These are phyloP conservation scores for Kwoniella shivajii DNA, from an alignment of 1,284 basidiomycete genomes.

Conservation along the genomic window DNA sequence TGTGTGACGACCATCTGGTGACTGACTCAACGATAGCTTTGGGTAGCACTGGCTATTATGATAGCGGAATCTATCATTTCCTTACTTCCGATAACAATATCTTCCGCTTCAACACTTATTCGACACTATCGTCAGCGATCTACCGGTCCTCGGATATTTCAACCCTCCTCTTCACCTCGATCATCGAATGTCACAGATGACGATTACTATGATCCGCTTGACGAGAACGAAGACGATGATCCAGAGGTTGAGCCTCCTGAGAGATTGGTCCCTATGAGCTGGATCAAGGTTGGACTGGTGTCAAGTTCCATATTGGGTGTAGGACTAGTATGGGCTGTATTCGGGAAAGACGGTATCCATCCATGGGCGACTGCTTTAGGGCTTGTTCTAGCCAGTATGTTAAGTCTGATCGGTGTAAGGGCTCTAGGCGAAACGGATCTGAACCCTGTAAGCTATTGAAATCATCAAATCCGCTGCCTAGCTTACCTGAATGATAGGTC, in stretches of 20 bases:
- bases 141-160: slow-evolving; percentile 26
- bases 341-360: slow-evolving; percentile 85
- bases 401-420: slow-evolving; percentile 86
- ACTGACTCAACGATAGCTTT: slow-evolving; percentile 58
- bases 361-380: slow-evolving; percentile 91
- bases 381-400: slow-evolving; percentile 75
- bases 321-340: slow-evolving; percentile 79
- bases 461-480: neutral
- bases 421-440: slow-evolving; percentile 91
- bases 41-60: slow-evolving; percentile 95
- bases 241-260: slow-evolving; percentile 76
- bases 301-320: slow-evolving; percentile 71
- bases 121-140: slow-evolving; percentile 28
- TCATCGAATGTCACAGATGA: slow-evolving; percentile 31
- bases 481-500: slow-evolving; percentile 51
- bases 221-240: slow-evolving; percentile 56
- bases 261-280: slow-evolving; percentile 74
- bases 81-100: slow-evolving; percentile 69
- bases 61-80: slow-evolving; percentile 82
- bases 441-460: slow-evolving; percentile 64
- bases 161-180: slow-evolving; percentile 22
- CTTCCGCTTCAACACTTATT: slow-evolving; percentile 58
- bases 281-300: slow-evolving; percentile 73
- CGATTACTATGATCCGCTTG: slow-evolving; percentile 39
- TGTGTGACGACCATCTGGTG: neutral